A percentile compares a stretch with the other conserved stretches of the same genome.
Evolutionary conservation across 106 monocot species (phyloP).

Genomic region (Posidonia australis): DNA sequence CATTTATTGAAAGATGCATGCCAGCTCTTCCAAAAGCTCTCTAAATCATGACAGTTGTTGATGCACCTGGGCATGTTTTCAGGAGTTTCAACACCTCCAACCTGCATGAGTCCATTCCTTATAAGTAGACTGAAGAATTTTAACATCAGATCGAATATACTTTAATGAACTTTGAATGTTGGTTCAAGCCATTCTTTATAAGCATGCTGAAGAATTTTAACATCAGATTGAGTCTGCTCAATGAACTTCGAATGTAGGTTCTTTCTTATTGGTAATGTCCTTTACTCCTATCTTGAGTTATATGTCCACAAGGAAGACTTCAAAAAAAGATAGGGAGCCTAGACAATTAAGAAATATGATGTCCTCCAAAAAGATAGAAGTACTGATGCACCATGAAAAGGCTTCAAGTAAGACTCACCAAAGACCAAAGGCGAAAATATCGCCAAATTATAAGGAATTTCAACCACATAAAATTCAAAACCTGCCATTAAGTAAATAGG

Average conservation of each 20-base stretch:
- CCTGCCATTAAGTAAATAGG: slow-evolving; percentile 34
- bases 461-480: slow-evolving; percentile 96
- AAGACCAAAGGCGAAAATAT: slow-evolving; percentile 89
- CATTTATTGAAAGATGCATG: slow-evolving; percentile 98
- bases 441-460: slow-evolving; percentile 98
- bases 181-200: no score
- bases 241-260: no score
- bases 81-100: slow-evolving; percentile 66
- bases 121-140: background rate
- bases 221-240: background rate
- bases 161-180: no score
- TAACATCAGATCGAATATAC: background rate
- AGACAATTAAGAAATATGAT: no score
- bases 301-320: no score
- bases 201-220: background rate
- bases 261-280: no score
- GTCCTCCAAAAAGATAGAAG: background rate
- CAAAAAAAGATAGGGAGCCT: no score
- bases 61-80: slow-evolving; percentile 98
- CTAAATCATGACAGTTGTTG: slow-evolving; percentile 89
- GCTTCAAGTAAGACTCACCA: slow-evolving; percentile 40
- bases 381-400: background rate
- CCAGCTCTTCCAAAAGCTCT: slow-evolving; percentile 98
- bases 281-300: no score
- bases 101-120: slow-evolving; percentile 25